Base-by-base conservation (phyloP, 176 grass and related monocot genomes). In the Oryza glaberrima region DNA sequence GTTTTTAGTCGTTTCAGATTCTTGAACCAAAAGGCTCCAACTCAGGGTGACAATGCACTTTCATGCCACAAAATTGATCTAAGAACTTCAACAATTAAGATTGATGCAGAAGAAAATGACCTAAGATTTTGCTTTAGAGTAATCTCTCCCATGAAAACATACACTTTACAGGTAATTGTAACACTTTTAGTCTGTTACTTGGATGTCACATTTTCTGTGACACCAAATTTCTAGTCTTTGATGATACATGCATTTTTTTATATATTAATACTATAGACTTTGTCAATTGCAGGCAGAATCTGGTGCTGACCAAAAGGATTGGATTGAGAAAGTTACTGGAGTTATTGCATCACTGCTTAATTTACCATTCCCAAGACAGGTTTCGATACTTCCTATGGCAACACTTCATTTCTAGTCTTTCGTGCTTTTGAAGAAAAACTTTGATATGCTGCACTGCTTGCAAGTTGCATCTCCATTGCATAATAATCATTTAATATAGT, bases 101-200 rank as follows among this genome's bases (percentile, higher is more conserved):
- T 95, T 49, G 91, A 95, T 87, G 83, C 93, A 36, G 93, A 95
- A 65, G 93, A 95, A 88, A 94, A 85, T 77, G 96, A 98, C 88
- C 73, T 98, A 84, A 89, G 96, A 77, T 95, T 98, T 90, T 98
- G 93, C 69, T 98, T 98, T 77, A 86, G 96, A 95, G 91, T 98
- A 88, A 95, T 98, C 73, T 94, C 96, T 61, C 96, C 93, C 11
- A 32, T 91, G 54, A 98, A 95, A 71, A 25, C 87, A 76, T 95
- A 90, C 87, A 95, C 93, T 68, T 90, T 98, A 84, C 96, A 98
- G 96, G 96, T 98, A 88, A 81, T 13, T 43, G 12, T 73, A 68
- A 67, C 34, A 81, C 22, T 45, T 45, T 45, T 87, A 56, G 17
- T 77, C 16, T 14, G 15, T 17, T 56, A 17, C n/a, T 63, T n/a